Evolutionary conservation across 2,329 filamentous ascomycete genomes (phyloP).

Genomic region (Rutstroemia sp.): DNA sequence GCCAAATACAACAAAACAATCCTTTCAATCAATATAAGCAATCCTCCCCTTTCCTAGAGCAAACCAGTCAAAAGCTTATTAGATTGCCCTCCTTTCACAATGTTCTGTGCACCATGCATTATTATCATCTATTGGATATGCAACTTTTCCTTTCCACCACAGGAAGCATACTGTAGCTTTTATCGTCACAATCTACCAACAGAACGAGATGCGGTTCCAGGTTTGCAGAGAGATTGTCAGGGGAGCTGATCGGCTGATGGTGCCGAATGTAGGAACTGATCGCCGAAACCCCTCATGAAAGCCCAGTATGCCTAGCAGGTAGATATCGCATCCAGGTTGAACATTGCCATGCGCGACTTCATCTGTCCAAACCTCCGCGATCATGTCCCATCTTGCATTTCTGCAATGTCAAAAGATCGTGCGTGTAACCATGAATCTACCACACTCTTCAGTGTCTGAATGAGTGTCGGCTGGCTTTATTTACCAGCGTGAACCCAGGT

Average conservation of each 20-base stretch:
- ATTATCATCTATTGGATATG: neutral
- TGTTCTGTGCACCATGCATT: neutral
- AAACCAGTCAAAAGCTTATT: neutral
- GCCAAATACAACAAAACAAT: neutral
- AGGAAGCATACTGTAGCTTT: too few species aligned
- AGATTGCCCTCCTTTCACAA: neutral
- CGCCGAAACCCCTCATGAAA: neutral
- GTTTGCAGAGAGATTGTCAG: conserved; percentile 1
- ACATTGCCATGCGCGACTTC: neutral
- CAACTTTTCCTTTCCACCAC: neutral
- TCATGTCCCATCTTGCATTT: neutral
- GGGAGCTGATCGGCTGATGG: conserved; percentile 4
- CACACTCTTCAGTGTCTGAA: neutral
- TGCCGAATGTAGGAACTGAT: conserved; percentile 1
- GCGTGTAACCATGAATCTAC: conserved; percentile 2
- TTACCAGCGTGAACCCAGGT: too few species aligned
- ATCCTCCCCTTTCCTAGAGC: neutral
- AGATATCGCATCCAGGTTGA: neutral
- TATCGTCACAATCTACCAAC: neutral
- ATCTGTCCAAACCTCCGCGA: neutral
- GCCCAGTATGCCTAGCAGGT: neutral
- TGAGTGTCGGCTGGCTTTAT: too few species aligned
- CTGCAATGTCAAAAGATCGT: conserved; percentile 2
- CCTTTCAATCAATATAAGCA: neutral
- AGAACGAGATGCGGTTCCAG: neutral